Evolutionary conservation across 768 basidiomycete species (phyloP), one percentile per base, ranked within the genome.

Genomic region (Boletus sp.): DNA sequence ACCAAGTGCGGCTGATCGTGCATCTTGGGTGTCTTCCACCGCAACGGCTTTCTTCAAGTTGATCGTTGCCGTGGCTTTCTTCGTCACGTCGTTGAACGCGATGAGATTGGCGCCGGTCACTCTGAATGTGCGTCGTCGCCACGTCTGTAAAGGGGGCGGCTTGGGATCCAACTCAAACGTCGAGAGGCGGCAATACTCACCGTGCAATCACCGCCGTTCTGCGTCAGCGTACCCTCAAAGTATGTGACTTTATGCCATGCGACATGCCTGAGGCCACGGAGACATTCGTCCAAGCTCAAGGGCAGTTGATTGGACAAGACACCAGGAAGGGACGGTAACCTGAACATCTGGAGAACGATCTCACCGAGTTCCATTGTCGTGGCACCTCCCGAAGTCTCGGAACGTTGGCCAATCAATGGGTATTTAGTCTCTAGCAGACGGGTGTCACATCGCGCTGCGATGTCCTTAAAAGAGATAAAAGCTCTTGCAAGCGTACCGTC

Each of bases 191-290:
- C 14, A 5, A 19, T 30, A 76, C 90, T 67, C 72, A 97, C 95
- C 57, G 75, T 79, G 68, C 94, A 97, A 67, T 96, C 96, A 10
- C 95, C 96, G 15, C 96, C 96, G 58, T 79, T 83, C 75, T 98
- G 96, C 14, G 96, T 98, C 59, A 98, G 71, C 0, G 84, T 86
- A 27, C 96, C 93, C 70, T 97, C 90, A 72, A 90, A 92, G 72
- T 96, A 95, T 21, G 93, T 91, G 59, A 88, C 82, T 74, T 95
- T 94, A 65, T 96, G 93, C 94, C 93, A 97, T 35, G 88, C 87
- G 52, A 93, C 85, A 63, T 95, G 88, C 55, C 91, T 77, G 59
- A 98, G 75, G 1, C 96, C 95, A 14, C 90, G 83, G 62, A 87
- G 80, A 63, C 92, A 95, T 64, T 98, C 96, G 51, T 98, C 95